Evolutionary conservation across 2,329 filamentous ascomycete genomes (phyloP).

Genomic region (Aspergillus neoniger): DNA sequence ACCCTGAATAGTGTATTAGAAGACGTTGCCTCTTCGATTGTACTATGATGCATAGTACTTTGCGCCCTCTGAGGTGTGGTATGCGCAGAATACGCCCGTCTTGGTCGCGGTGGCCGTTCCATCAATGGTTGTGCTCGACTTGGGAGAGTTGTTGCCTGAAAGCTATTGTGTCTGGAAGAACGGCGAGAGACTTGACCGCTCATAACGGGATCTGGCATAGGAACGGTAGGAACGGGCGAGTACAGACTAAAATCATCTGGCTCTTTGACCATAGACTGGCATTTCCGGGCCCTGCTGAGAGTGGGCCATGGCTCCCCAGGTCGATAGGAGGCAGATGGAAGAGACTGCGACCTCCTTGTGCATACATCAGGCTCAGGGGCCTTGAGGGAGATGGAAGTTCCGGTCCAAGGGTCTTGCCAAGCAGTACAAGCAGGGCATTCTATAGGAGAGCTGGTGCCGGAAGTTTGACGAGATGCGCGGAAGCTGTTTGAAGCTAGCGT

Average conservation of each 20-base stretch:
- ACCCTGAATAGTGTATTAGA: slow-evolving; percentile 38
- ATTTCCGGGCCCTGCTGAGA: not conserved
- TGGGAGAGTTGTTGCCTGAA: slow-evolving; percentile 24
- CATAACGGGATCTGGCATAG: slow-evolving; percentile 15
- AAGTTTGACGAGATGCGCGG: slow-evolving; percentile 17
- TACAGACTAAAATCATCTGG: slow-evolving; percentile 10
- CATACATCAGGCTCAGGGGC: slow-evolving; percentile 14
- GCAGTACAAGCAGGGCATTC: slow-evolving; percentile 17
- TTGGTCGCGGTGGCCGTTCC: slow-evolving; percentile 26
- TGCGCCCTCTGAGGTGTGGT: slow-evolving; percentile 27
- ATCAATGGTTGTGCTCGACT: slow-evolving; percentile 18
- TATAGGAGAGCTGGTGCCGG: slow-evolving; percentile 10
- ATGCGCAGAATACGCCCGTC: slow-evolving; percentile 34
- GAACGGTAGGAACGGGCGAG: slow-evolving; percentile 10
- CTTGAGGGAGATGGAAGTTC: slow-evolving; percentile 25
- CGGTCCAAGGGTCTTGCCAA: slow-evolving; percentile 42
- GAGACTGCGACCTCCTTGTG: slow-evolving; percentile 24
- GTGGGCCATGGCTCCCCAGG: slow-evolving; percentile 16
- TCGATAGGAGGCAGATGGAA: slow-evolving; percentile 22
- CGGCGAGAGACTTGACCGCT: slow-evolving; percentile 23
- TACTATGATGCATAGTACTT: slow-evolving; percentile 27
- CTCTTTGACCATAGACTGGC: slow-evolving; percentile 13
- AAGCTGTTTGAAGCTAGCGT: slow-evolving; percentile 14
- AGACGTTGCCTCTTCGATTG: slow-evolving; percentile 30
- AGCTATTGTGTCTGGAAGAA: slow-evolving; percentile 22